phyloP scores from a whole-genome alignment of 495 filamentous ascomycete genomes.

The Neurospora tetraspora region DNA sequence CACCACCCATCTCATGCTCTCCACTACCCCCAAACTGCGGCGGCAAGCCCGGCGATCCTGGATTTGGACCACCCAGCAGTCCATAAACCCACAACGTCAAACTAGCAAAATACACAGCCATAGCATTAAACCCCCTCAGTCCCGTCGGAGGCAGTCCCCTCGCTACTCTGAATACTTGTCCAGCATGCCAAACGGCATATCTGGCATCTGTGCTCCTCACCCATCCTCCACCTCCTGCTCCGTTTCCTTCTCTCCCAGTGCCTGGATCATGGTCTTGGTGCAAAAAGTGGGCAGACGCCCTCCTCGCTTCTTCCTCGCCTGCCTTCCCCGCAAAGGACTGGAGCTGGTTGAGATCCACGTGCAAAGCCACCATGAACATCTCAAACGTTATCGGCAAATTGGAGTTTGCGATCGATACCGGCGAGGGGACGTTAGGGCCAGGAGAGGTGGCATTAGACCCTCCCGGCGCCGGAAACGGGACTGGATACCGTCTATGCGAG shows the following conservation, averaged over 20 bases:
- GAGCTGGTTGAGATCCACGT: slow-evolving; percentile 49
- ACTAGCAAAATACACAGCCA: slow-evolving; percentile 47
- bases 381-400: slow-evolving; percentile 24
- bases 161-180: slow-evolving; percentile 44
- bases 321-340: slow-evolving; percentile 48
- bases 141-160: slow-evolving; percentile 28
- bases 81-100: slow-evolving; percentile 50
- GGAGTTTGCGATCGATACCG: neutral
- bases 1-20: neutral
- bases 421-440: neutral
- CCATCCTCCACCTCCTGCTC: slow-evolving; percentile 25
- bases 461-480: slow-evolving; percentile 17
- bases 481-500: neutral
- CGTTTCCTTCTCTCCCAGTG: neutral
- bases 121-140: slow-evolving; percentile 43
- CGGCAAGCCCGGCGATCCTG: neutral
- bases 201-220: slow-evolving; percentile 36
- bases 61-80: neutral
- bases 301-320: slow-evolving; percentile 43
- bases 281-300: slow-evolving; percentile 31
- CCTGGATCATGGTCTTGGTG: neutral
- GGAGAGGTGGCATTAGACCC: neutral
- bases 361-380: slow-evolving; percentile 42
- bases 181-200: slow-evolving; percentile 49
- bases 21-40: neutral